Percentiles rank a stretch among this genome's conserved stretches.
These are phyloP conservation scores for Pyrrhoderma noxium DNA, from an alignment of 1,284 basidiomycete species.

Conservation along the genomic window DNA sequence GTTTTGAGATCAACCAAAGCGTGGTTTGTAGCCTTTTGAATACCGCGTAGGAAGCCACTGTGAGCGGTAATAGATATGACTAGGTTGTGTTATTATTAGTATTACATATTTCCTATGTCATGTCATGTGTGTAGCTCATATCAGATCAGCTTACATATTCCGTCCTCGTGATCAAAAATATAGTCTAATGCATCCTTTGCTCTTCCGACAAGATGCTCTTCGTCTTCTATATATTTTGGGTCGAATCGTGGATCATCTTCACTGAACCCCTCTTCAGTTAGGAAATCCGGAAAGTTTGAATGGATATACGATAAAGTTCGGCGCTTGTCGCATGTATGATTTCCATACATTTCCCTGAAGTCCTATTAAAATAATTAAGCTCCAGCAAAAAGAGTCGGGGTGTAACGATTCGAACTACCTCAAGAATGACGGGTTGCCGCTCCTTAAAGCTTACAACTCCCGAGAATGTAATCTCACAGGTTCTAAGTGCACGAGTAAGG, in stretches of 20 bases:
- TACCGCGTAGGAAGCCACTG: conserved; percentile 49
- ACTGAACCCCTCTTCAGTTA: conserved; percentile 58
- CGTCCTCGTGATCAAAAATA: conserved; percentile 46
- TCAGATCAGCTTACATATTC: conserved; percentile 40
- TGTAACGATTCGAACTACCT: conserved; percentile 21
- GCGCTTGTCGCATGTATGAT: conserved; percentile 71
- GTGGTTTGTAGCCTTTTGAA: conserved; percentile 41
- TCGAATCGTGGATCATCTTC: conserved; percentile 72
- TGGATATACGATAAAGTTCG: conserved; percentile 47
- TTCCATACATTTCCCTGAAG: conserved; percentile 60
- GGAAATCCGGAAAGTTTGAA: conserved; percentile 50
- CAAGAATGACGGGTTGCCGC: conserved; percentile 25
- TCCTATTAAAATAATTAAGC: conserved; percentile 33
- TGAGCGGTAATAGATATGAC: conserved; percentile 63
- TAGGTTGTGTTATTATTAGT: conserved; percentile 22
- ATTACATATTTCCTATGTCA: neutral
- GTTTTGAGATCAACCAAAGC: conserved; percentile 42
- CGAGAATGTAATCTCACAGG: conserved; percentile 58
- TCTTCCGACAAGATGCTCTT: conserved; percentile 47
- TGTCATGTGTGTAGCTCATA: neutral
- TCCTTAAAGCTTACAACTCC: conserved; percentile 28
- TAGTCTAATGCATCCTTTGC: conserved; percentile 51
- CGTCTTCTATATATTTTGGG: conserved; percentile 56
- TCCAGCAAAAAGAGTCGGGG: neutral
- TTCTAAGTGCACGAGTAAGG: conserved; percentile 64